A percentile compares a stretch with the other conserved stretches of the same genome.
These are phyloP conservation scores for Fusarium sp. DNA, from an alignment of 2,329 filamentous ascomycete species.

Conservation along the genomic window DNA sequence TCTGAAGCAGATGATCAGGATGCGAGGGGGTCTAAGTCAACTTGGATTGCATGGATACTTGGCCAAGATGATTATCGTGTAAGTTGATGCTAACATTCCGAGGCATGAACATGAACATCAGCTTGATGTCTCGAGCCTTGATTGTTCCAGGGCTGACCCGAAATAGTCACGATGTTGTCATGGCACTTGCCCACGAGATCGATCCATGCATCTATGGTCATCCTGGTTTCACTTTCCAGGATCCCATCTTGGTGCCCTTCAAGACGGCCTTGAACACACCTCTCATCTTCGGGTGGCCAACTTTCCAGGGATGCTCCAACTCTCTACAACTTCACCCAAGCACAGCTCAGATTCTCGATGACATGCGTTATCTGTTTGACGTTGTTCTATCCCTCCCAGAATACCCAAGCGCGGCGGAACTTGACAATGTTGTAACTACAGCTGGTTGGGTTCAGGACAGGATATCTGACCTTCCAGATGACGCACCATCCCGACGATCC, in stretches of 20 bases:
- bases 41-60: conserved; percentile 58
- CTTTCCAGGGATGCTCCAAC: conserved; percentile 53
- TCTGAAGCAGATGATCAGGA: conserved; percentile 57
- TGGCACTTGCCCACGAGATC: conserved; percentile 58
- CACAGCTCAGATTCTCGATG: conserved; percentile 60
- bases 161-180: conserved; percentile 55
- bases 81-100: conserved; percentile 32
- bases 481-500: conserved; percentile 31
- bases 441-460: conserved; percentile 53
- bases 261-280: conserved; percentile 58
- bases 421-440: conserved; percentile 51
- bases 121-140: neutral
- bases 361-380: conserved; percentile 58
- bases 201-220: conserved; percentile 53
- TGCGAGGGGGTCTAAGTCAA: conserved; percentile 56
- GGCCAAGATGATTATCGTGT: conserved; percentile 60
- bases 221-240: conserved; percentile 53
- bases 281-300: conserved; percentile 52
- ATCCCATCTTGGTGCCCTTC: conserved; percentile 51
- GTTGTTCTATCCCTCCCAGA: conserved; percentile 53
- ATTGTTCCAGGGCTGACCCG: conserved; percentile 21
- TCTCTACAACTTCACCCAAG: conserved; percentile 55
- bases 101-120: neutral
- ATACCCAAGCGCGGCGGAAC: conserved; percentile 47
- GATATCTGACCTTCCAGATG: conserved; percentile 48